Evolutionary conservation across 75 land plant species (phyloP).

Genomic region (Ceratopteris richardii): DNA sequence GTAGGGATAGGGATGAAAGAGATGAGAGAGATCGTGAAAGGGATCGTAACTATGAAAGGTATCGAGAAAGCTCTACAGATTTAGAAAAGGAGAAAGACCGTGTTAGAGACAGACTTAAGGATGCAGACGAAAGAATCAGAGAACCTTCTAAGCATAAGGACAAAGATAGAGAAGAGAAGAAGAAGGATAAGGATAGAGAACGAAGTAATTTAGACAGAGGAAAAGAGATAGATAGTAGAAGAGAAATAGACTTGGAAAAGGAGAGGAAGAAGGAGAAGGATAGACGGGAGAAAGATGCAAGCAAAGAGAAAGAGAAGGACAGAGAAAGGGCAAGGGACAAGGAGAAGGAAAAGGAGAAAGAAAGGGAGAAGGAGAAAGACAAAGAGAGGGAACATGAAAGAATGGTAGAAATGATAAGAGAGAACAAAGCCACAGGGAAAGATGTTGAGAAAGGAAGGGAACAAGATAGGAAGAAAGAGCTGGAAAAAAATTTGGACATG

Average conservation of each 20-base stretch:
- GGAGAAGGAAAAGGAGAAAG: background rate
- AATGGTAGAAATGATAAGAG: background rate
- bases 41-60: conserved; percentile 5
- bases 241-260: no score
- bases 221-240: no score
- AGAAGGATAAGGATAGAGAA: background rate
- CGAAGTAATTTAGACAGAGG: background rate
- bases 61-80: conserved; percentile 10
- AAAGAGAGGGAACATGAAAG: conserved; percentile 1
- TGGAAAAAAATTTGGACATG: background rate
- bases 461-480: background rate
- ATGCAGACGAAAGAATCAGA: background rate
- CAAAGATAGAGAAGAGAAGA: background rate
- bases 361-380: background rate
- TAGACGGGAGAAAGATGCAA: background rate
- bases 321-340: no score
- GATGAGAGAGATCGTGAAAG: background rate
- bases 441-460: background rate
- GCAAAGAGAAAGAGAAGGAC: background rate
- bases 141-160: background rate
- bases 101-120: background rate
- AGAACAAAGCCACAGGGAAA: background rate
- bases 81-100: background rate
- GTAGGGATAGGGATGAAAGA: conserved; percentile 3
- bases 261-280: background rate